These are phyloP conservation scores for Pestalotiopsis sp. DNA, from an alignment of 2,329 filamentous ascomycete genomes.

Conservation along the genomic window DNA sequence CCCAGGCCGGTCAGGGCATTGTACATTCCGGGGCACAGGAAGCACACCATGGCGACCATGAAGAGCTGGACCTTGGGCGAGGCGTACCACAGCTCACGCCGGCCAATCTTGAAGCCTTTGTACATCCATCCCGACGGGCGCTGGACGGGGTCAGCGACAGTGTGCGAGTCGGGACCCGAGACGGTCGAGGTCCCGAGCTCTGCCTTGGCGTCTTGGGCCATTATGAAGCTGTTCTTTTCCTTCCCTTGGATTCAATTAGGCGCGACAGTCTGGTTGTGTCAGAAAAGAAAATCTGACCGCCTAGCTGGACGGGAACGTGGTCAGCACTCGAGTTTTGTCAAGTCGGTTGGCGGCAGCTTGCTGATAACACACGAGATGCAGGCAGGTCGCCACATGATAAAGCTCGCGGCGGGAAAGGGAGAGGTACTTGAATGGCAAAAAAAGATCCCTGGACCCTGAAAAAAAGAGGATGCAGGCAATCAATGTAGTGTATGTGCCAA, in stretches of 20 bases:
- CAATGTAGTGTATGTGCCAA: background rate
- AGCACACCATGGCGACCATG: conserved; percentile 72
- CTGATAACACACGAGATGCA: background rate
- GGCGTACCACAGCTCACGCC: conserved; percentile 67
- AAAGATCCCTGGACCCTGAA: background rate
- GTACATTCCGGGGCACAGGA: conserved; percentile 75
- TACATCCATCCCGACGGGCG: conserved; percentile 69
- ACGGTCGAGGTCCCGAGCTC: conserved; percentile 5
- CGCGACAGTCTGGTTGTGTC: background rate
- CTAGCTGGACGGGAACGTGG: background rate
- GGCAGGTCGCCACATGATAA: background rate
- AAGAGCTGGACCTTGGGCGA: conserved; percentile 73
- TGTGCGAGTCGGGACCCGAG: conserved; percentile 8
- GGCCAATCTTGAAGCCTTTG: conserved; percentile 58
- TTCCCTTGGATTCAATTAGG: background rate
- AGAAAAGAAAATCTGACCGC: background rate
- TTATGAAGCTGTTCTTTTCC: background rate
- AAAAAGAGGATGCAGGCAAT: background rate
- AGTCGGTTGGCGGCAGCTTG: background rate
- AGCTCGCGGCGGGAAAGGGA: background rate
- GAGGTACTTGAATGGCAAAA: background rate
- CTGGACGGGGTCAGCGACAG: conserved; percentile 18
- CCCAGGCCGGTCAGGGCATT: conserved; percentile 69
- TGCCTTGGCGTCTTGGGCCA: conserved; percentile 10
- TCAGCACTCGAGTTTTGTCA: background rate